A percentile compares a stretch with the other conserved stretches of the same genome.
phyloP scores from a whole-genome alignment of 805 yeast genomes.

The Wickerhamiella bombiphila region DNA sequence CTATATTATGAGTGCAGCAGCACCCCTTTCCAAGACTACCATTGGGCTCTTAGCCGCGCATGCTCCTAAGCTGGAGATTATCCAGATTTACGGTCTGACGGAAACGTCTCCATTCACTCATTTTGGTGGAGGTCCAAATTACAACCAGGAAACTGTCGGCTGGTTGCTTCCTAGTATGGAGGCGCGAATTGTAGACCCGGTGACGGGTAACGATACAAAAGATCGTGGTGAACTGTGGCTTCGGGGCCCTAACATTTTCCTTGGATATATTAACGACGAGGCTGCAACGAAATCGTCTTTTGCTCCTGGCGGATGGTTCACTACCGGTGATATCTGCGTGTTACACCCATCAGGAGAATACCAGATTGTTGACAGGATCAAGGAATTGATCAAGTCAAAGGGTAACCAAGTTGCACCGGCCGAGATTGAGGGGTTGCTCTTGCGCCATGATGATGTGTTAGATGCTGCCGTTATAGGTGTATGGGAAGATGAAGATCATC shows the following conservation, averaged over 20 bases:
- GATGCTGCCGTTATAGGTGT: constrained; percentile 83
- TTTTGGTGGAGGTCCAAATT: not conserved
- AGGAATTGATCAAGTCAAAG: constrained; percentile 45
- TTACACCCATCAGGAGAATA: constrained; percentile 27
- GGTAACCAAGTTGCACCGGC: constrained; percentile 92
- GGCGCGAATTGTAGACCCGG: constrained; percentile 29
- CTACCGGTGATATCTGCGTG: constrained; percentile 40
- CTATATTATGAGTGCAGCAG: constrained; percentile 30
- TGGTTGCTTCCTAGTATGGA: constrained; percentile 30
- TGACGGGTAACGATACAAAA: constrained; percentile 30
- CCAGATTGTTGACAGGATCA: constrained; percentile 41
- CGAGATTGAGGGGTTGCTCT: constrained; percentile 73
- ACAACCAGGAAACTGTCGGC: constrained; percentile 19
- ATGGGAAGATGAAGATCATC: constrained; percentile 48
- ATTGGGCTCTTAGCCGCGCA: constrained; percentile 1
- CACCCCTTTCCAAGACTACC: constrained; percentile 25
- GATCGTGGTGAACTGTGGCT: constrained; percentile 37
- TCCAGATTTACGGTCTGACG: constrained; percentile 32
- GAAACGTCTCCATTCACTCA: constrained; percentile 45
- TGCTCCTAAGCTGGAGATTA: constrained; percentile 2
- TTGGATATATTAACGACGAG: constrained; percentile 33
- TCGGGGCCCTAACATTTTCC: constrained; percentile 40
- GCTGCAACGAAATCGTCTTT: constrained; percentile 33
- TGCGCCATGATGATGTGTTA: constrained; percentile 56
- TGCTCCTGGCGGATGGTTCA: constrained; percentile 38